These are phyloP conservation scores for Macrophomina phaseolina DNA, from an alignment of 2,329 filamentous ascomycete genomes.

Conservation along the genomic window DNA sequence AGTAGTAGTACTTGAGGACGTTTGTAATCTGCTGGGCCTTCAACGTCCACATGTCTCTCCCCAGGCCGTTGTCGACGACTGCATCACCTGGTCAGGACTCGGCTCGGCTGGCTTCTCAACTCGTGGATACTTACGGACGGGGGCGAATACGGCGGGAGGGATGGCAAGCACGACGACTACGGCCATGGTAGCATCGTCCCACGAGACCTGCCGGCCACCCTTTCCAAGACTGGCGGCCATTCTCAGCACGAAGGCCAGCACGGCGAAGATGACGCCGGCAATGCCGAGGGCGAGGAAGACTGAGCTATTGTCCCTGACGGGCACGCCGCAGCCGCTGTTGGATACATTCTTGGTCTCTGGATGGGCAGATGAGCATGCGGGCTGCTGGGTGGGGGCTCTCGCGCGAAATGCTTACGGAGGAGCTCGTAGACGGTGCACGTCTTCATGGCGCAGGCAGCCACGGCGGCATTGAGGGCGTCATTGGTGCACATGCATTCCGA, in stretches of 20 bases:
- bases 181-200: conserved; percentile 46
- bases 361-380: not conserved
- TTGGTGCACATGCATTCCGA: conserved; percentile 48
- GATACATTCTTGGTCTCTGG: conserved; percentile 48
- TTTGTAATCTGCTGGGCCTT: conserved; percentile 47
- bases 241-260: conserved; percentile 42
- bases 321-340: conserved; percentile 41
- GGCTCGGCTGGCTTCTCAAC: too few relatives aligned
- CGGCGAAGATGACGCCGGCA: conserved; percentile 38
- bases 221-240: conserved; percentile 42
- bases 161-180: conserved; percentile 43
- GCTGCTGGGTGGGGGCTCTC: not conserved
- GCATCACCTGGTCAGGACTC: conserved; percentile 32
- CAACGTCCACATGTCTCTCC: conserved; percentile 60
- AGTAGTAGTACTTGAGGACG: conserved; percentile 29
- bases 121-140: conserved; percentile 27
- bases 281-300: conserved; percentile 39
- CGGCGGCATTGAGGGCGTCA: conserved; percentile 37
- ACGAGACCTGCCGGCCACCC: conserved; percentile 42
- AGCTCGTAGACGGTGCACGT: conserved; percentile 46
- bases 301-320: conserved; percentile 41
- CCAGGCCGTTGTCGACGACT: conserved; percentile 48
- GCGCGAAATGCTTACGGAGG: conserved; percentile 29
- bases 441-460: conserved; percentile 43
- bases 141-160: conserved; percentile 34